Percentiles rank a stretch among this genome's conserved stretches.
Evolutionary conservation across 306 rosid species (phyloP).

Genomic region (Urtica urens): DNA sequence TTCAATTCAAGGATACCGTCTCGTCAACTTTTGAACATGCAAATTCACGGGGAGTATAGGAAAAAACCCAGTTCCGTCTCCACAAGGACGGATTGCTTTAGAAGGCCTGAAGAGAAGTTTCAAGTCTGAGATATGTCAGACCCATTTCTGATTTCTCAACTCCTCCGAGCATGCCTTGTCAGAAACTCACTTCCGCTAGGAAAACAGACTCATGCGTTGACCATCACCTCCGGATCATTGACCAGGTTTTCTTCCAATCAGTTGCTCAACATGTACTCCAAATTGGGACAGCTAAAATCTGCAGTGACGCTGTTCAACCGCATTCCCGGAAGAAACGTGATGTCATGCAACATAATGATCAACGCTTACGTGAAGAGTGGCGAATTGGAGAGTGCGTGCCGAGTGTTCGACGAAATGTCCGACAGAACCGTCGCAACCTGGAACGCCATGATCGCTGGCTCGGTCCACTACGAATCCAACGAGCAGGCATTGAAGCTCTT

Average conservation of each 20-base stretch:
- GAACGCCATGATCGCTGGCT: constrained; percentile 73
- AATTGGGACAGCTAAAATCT: constrained; percentile 36
- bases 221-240: constrained; percentile 61
- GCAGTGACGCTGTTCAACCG: constrained; percentile 41
- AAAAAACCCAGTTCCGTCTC: constrained; percentile 23
- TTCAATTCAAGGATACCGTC: no score
- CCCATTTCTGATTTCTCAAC: constrained; percentile 59
- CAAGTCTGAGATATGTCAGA: constrained; percentile 38
- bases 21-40: no score
- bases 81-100: constrained; percentile 11
- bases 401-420: constrained; percentile 69
- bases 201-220: constrained; percentile 64
- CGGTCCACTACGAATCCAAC: constrained; percentile 54
- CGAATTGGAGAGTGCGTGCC: constrained; percentile 39
- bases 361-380: constrained; percentile 43
- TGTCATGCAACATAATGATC: constrained; percentile 83
- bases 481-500: constrained; percentile 47
- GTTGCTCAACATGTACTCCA: constrained; percentile 68
- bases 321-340: constrained; percentile 48
- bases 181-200: constrained; percentile 38
- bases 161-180: constrained; percentile 56
- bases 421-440: constrained; percentile 71
- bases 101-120: constrained; percentile 40
- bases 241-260: constrained; percentile 74
- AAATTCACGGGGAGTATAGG: no score